Base-by-base conservation (phyloP, 2,329 filamentous ascomycete genomes). In the Scedosporium minutisporum region DNA sequence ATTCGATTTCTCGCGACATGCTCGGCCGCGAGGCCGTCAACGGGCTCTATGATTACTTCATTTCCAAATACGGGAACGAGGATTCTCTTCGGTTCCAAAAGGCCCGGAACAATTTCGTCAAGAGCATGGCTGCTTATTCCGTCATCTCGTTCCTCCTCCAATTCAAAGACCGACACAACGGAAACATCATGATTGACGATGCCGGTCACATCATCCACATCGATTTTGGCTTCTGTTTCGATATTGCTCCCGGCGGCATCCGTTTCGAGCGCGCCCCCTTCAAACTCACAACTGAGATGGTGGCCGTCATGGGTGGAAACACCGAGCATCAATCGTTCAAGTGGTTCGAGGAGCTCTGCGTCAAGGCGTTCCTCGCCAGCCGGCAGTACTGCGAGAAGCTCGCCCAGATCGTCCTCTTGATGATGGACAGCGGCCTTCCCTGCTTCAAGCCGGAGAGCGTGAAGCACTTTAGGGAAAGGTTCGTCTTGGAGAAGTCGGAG, bases 161-260 rank as follows among this genome's bases (percentile, higher is more conserved):
- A 71, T 97, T 99, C 87, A 99, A 99, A 76, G 95, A 99, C 73
- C 88, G 95, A 3, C 95, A 99, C 78, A 99, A 99, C 74, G 95
- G 95, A 65, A 99, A 99, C 79, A 99, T 99, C 79, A 99, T 99
- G 96, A 87, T 99, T 66, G 93, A 99, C 73, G 93, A 97, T 70
- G 90, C 89, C 0, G 95, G 96, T 3, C 95, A 99, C 76, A 96
- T 99, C 70, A 84, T 99, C 62, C 95, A 99, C 78, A 97, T 99
- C 68, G 95, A 99, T 74, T 99, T 99, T 71, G 95, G 95, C 9
- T 99, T 99, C 83, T 97, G 93, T 78, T 99, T 99, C 76, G 96
- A 99, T 71, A 97, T 99, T 68, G 95, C 93, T 1, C 95, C 95
- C 0, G 95, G 95, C 58, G 95, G 96, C 64, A 92, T 99, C 71